phyloP scores from a whole-genome alignment of 2,329 filamentous ascomycete species.

The Nothomitra cinnamomea region DNA sequence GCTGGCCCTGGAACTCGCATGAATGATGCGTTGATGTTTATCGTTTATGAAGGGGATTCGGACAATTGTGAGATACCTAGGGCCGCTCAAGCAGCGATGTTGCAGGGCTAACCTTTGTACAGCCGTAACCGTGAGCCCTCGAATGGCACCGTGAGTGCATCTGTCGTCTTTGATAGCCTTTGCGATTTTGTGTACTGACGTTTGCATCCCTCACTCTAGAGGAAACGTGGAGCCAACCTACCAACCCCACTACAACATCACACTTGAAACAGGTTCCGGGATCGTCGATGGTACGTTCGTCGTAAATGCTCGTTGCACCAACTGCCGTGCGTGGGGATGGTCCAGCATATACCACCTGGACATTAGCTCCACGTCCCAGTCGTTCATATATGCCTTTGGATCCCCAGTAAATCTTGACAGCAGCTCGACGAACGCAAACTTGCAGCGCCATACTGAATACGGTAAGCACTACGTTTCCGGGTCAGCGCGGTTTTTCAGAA shows the following conservation, averaged over 20 bases:
- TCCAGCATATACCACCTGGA: conserved; percentile 13
- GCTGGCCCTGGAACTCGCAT: not conserved
- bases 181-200: not conserved
- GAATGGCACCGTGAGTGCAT: conserved; percentile 14
- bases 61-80: not conserved
- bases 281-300: conserved; percentile 20
- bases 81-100: not conserved
- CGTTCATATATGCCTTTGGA: conserved; percentile 27
- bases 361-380: conserved; percentile 16
- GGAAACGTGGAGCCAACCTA: conserved; percentile 21
- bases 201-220: not conserved
- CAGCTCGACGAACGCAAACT: conserved; percentile 17
- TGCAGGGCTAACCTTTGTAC: not conserved
- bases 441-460: conserved; percentile 22
- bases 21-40: conserved; percentile 3
- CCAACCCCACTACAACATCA: conserved; percentile 16
- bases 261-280: conserved; percentile 7
- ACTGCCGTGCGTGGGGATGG: conserved; percentile 21
- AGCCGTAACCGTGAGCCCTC: conserved; percentile 23
- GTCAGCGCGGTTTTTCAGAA: not conserved
- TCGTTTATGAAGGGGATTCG: not conserved
- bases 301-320: conserved; percentile 22
- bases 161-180: not conserved
- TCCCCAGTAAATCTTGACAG: conserved; percentile 16
- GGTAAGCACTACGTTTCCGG: conserved; percentile 12